Evolutionary conservation across 352 stramenopile genomes (phyloP).

Genomic region (Globisporangium heterothallicum): DNA sequence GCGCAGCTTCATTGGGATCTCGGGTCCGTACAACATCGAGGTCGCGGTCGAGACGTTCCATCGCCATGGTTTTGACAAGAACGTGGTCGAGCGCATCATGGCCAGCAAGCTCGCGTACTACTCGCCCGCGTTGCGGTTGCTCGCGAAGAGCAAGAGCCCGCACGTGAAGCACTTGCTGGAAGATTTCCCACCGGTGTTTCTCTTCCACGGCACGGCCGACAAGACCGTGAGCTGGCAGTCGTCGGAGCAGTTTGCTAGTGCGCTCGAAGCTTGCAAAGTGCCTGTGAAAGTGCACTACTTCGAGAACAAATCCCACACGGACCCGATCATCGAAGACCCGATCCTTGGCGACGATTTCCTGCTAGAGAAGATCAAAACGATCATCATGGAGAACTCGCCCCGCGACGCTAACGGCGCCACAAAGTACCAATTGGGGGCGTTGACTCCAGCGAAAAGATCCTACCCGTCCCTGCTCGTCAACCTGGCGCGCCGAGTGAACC

Average conservation of each 20-base stretch:
- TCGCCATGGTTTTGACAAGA: constrained; percentile 73
- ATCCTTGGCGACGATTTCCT: constrained; percentile 63
- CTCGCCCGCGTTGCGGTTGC: constrained; percentile 39
- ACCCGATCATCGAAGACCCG: constrained; percentile 89
- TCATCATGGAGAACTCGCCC: constrained; percentile 38
- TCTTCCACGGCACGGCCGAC: constrained; percentile 69
- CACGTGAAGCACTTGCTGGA: constrained; percentile 17
- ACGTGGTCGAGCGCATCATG: constrained; percentile 82
- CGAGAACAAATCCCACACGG: constrained; percentile 84
- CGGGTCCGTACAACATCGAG: constrained; percentile 84
- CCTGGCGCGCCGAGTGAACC: constrained; percentile 46
- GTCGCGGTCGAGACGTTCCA: constrained; percentile 74
- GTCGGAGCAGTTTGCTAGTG: constrained; percentile 42
- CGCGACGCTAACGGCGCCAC: constrained; percentile 26
- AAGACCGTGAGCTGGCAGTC: constrained; percentile 55
- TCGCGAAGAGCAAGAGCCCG: constrained; percentile 31
- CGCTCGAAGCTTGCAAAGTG: constrained; percentile 37
- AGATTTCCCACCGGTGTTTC: constrained; percentile 46
- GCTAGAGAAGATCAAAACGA: constrained; percentile 44
- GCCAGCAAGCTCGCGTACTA: constrained; percentile 53
- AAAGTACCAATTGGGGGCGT: constrained; percentile 27
- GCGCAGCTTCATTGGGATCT: constrained; percentile 83
- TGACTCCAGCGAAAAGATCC: constrained; percentile 32
- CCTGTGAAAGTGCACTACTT: constrained; percentile 67
- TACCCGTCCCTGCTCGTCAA: constrained; percentile 48